Base-by-base conservation (phyloP, 441 rosid genomes). In the Breynia disticha region DNA sequence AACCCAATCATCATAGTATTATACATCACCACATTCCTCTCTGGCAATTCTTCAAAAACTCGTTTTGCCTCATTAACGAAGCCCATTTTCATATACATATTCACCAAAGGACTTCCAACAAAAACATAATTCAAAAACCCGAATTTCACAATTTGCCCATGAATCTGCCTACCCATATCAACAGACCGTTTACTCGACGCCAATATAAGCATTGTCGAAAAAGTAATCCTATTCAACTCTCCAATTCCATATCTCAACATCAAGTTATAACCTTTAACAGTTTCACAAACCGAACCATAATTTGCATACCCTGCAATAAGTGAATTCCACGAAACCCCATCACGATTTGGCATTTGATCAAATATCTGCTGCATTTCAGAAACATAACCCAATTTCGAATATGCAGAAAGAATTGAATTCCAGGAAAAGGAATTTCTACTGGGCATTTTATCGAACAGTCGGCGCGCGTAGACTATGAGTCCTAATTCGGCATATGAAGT, bases 321-420 rank as follows among this genome's bases (percentile, higher is more conserved):
- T 45, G 85, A 67, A 69, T 82, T 93, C 98, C 95, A 89, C 21
- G 96, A 70, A 59, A 87, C 87, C 47, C 74, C 81, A 62, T 89
- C 95, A 37, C 72, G 79, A 16, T 4, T 39, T 7, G 90, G 87
- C 82, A 89, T 83, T 67, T 19, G 64, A 39, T 57, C 28, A 38
- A 93, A 93, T 16, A 71, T 60, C 43, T 72, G 69, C 21, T 67
- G 69, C 95, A 79, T 72, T 59, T 72, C 58, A 0, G 72, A 62
- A 65, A 93, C 58, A 45, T 50, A 18, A 48, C 96, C 95, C 20
- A 88, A 72, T 66, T 76, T 84, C 4, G 82, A 81, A 74, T 86
- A 81, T 52, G 87, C 84, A 50, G 83, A 72, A 55, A 93, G 95
- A 59, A 93, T 76, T 43, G 78, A 71, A 73, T 93, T 93, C 95